Base-by-base conservation (phyloP, 441 rosid species). In the Mallotus repandus region DNA sequence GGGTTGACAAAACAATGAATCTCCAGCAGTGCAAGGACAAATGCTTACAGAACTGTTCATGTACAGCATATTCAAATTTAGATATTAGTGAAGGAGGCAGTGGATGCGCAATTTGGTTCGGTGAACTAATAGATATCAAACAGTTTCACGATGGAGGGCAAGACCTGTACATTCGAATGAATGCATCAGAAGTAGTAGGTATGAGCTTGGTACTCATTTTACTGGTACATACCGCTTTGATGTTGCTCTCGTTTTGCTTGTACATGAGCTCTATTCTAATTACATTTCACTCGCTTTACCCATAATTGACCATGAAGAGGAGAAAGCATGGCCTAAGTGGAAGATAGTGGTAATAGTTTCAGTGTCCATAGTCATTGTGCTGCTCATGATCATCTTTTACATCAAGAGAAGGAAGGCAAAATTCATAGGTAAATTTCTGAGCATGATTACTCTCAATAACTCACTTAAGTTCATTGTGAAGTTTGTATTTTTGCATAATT, bases 101-200 rank as follows among this genome's bases (percentile, higher is more conserved):
- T 12, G 85, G 83, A 18, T 73, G 76, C 48, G 45, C 55, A 3
- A 52, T 66, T 25, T 73, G 76, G 76, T 73, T 55, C 48, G 46
- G 55, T 48, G 80, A 73, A 41, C 71, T 82, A 53, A 63, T 82
- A 16, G 84, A 83, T 72, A 70, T 83, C 7, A 68, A 73, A 18
- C 70, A 78, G 69, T 68, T 70, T 32, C 16, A 71, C 3, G 70
- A 50, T 35, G 75, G 73, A 1, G 82, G 68, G 9, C 80, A 80
- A 22, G 78, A 80, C 16, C 41, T 83, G 4, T 69, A 71, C 41
- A 66, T 82, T 50, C 73, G 81, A 62, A 62, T 78, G 72, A 50
- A 74, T 35, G 71, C 76, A 60, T 76, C 32, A 29, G 32, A 29
- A 10, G 82, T 76, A 78, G 16, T 48, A 70, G 80, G 81, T 81